Evolutionary conservation across 2,329 filamentous ascomycete genomes (phyloP), one percentile per base, ranked within the genome.

Genomic region (Ophiostoma montium): DNA sequence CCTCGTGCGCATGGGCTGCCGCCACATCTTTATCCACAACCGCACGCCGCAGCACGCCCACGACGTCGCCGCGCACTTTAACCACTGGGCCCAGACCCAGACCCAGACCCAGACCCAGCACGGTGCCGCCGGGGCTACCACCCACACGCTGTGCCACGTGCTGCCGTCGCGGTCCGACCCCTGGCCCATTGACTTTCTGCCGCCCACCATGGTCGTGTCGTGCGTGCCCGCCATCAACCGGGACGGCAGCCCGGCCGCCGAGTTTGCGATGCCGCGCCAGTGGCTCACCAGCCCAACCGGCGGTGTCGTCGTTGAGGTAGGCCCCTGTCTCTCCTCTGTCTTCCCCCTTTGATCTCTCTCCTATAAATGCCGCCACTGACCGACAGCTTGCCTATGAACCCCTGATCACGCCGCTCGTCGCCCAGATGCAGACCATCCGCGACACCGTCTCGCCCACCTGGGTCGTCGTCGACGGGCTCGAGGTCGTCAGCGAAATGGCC

Each of bases 271-370:
- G 63, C 84, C 83, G 1, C 57, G 67, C 35, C 74, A 79, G 49
- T 87, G 84, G 84, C 66, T 87, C 42, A 68, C 69, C 48, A 87
- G 82, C 59, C 71, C 75, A 1, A 85, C 81, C 0, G 84, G 84
- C 13, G 84, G 84, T 13, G 82, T 87, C 3, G 76, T 86, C 6
- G 71, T 86, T 39, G 83, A 87, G 38, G 38, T 41, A 23, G 5
- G 38, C 13, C 11, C 8, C 35, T 9, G 11, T 27, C 23, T 27
- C 8, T 27, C 8, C 8, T 27, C 8, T 27, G 23, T 27, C 23
- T 27, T 27, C 23, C 23, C 8, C 8, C 8, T 27, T 27, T 8
- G 4, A 5, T 27, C 8, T 27, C 23, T 27, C 23, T 27, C 35
- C 8, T 10, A 5, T 12, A 19, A 21, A 12, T 19, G 5, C 19